phyloP scores from a whole-genome alignment of 148 eudicot genomes.

The Camellia granthamiana region DNA sequence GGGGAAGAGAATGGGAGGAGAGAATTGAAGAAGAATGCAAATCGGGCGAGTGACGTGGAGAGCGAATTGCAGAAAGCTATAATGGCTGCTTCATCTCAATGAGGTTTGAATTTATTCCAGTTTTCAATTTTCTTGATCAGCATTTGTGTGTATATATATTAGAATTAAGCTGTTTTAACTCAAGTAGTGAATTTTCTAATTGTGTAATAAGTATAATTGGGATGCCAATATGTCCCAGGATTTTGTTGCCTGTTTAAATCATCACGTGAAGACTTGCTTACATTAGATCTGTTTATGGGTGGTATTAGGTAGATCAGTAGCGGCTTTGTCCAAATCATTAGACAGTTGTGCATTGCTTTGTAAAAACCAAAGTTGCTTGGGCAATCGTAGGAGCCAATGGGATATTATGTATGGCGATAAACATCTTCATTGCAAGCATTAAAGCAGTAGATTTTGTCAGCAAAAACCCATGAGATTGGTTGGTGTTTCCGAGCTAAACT shows the following conservation, averaged over 20 bases:
- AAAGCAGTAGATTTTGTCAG: too few species aligned
- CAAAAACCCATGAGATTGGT: too few species aligned
- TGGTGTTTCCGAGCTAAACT: too few species aligned
- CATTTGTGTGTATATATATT: constrained; percentile 9
- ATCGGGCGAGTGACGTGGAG: constrained; percentile 51
- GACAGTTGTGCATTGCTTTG: neutral
- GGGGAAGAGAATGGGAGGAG: constrained; percentile 33
- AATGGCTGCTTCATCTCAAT: constrained; percentile 60
- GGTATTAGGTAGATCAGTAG: neutral
- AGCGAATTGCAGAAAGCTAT: constrained; percentile 83
- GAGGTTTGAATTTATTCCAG: constrained; percentile 23
- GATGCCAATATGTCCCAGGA: neutral
- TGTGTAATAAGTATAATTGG: neutral
- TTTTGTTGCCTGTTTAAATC: neutral
- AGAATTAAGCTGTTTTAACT: neutral
- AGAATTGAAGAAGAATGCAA: constrained; percentile 39
- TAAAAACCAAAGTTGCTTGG: too few species aligned
- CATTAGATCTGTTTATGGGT: neutral
- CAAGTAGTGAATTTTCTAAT: neutral
- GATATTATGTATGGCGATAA: neutral
- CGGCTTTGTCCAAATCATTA: neutral
- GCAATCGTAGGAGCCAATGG: neutral
- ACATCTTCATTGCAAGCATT: too few species aligned
- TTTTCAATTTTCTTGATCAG: neutral
- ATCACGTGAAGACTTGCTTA: neutral